Evolutionary conservation across 176 grass and related monocot genomes (phyloP).

Genomic region (Zizania latifolia): DNA sequence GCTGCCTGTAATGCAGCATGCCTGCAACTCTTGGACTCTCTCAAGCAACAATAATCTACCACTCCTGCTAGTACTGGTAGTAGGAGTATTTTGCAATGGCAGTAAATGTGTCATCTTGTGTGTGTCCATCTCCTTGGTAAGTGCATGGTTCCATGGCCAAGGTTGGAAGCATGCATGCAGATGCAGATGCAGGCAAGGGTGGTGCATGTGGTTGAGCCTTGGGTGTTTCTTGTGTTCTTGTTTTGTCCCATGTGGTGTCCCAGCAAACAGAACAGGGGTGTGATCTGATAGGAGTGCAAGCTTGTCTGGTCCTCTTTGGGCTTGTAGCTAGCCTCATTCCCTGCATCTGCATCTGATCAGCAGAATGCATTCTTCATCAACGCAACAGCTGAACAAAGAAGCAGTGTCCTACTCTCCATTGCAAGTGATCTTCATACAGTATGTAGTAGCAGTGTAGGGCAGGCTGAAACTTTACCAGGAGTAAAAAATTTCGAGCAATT

Average conservation of each 20-base stretch:
- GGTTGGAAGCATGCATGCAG: background rate
- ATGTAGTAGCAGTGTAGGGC: background rate
- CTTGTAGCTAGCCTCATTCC: background rate
- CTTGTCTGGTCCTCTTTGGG: background rate
- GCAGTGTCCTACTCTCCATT: too few relatives aligned
- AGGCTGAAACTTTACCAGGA: background rate
- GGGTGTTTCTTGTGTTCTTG: background rate
- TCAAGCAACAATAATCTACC: background rate
- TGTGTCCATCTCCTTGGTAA: background rate
- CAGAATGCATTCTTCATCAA: background rate
- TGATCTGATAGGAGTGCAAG: background rate
- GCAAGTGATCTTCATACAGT: background rate
- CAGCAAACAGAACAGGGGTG: background rate
- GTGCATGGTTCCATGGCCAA: background rate
- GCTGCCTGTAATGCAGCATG: background rate
- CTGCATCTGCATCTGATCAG: background rate
- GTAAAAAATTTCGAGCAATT: background rate
- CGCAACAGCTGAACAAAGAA: background rate
- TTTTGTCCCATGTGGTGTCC: slow-evolving; percentile 13
- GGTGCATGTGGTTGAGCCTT: background rate
- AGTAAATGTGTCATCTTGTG: background rate
- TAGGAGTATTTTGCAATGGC: background rate
- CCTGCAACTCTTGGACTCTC: background rate
- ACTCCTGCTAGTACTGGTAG: background rate
- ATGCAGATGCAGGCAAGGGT: background rate